phyloP scores from a whole-genome alignment of 139 green algal genomes.

The Raphidocelis subcapitata region DNA sequence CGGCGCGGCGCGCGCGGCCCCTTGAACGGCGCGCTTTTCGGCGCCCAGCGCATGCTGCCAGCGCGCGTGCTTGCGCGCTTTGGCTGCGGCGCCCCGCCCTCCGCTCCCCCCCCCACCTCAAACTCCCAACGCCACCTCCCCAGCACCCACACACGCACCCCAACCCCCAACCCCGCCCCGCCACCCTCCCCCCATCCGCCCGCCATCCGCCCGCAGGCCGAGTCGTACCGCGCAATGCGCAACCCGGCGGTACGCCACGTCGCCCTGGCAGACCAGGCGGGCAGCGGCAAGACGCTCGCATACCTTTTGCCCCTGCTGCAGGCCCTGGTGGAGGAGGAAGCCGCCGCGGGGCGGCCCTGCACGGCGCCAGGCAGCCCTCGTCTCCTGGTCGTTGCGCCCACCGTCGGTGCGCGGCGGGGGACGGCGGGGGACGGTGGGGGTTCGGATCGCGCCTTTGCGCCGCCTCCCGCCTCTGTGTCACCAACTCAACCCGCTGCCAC shows the following conservation, averaged over 20 bases:
- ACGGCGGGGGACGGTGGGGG: background rate
- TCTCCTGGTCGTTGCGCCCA: conserved; percentile 66
- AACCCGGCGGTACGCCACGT: conserved; percentile 31
- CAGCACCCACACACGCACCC: background rate
- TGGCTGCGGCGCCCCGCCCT: no score
- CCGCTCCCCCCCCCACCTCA: no score
- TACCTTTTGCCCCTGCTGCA: conserved; percentile 87
- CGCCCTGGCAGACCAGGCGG: conserved; percentile 80
- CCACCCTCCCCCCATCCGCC: no score
- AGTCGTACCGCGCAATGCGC: conserved; percentile 27
- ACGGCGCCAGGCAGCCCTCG: conserved; percentile 35
- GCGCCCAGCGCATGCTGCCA: no score
- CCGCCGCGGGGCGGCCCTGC: conserved; percentile 16
- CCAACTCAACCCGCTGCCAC: no score
- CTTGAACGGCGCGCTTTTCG: no score
- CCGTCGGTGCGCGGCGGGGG: conserved; percentile 33
- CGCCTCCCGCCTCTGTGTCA: no score
- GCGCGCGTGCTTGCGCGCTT: no score
- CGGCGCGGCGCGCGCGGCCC: background rate
- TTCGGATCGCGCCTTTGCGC: background rate
- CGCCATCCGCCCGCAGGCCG: conserved; percentile 30
- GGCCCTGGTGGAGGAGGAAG: conserved; percentile 49
- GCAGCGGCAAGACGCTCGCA: conserved; percentile 90
- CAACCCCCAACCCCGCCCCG: background rate
- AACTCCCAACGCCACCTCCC: background rate